Evolutionary conservation across 306 rosid genomes (phyloP).

Genomic region (Sicyos edulis): DNA sequence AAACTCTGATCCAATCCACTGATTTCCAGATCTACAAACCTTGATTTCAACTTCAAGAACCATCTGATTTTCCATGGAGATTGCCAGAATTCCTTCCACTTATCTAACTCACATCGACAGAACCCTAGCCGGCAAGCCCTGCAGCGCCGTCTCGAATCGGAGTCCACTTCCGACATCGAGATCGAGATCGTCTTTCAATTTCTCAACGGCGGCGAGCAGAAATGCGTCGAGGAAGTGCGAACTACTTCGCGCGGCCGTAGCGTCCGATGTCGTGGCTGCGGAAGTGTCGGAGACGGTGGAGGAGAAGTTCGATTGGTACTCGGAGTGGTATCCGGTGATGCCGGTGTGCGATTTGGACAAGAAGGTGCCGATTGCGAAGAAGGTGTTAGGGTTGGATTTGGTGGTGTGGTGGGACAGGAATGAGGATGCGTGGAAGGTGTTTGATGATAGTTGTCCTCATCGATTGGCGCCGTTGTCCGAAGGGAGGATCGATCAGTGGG

Average conservation of each 20-base stretch:
- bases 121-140: not conserved
- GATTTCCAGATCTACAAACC: not conserved
- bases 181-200: not conserved
- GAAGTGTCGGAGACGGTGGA: slow-evolving; percentile 28
- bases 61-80: slow-evolving; percentile 9
- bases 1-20: not conserved
- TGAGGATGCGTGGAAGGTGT: slow-evolving; percentile 75
- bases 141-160: not conserved
- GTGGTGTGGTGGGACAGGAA: slow-evolving; percentile 96
- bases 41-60: slow-evolving; percentile 7
- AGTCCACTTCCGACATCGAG: not conserved
- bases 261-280: slow-evolving; percentile 43
- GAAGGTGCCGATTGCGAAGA: slow-evolving; percentile 71
- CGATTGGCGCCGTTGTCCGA: slow-evolving; percentile 90
- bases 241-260: slow-evolving; percentile 18
- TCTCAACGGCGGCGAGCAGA: not conserved
- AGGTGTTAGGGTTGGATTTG: slow-evolving; percentile 73
- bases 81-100: slow-evolving; percentile 13
- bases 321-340: slow-evolving; percentile 90
- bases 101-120: not conserved
- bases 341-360: slow-evolving; percentile 79
- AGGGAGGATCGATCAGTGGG: slow-evolving; percentile 93
- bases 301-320: slow-evolving; percentile 70
- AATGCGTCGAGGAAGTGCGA: slow-evolving; percentile 7
- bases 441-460: slow-evolving; percentile 89